Evolutionary conservation across 352 stramenopile genomes (phyloP).

Genomic region (Phytophthora sojae): DNA sequence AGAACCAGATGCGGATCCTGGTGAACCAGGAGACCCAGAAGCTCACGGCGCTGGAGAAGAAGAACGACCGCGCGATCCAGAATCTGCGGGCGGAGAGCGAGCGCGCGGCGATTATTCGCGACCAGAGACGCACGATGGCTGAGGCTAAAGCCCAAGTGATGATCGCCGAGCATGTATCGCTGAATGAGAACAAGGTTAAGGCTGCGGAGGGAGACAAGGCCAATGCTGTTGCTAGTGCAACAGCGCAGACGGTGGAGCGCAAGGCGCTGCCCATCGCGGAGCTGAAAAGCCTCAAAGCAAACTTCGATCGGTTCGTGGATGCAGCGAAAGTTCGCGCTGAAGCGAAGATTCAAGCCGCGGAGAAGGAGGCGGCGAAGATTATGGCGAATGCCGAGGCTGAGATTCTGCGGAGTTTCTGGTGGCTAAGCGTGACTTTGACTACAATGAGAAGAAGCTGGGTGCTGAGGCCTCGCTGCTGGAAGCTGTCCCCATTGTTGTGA

Average conservation of each 20-base stretch:
- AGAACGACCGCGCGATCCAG: slow-evolving; percentile 78
- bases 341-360: slow-evolving; percentile 64
- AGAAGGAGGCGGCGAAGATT: slow-evolving; percentile 57
- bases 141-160: slow-evolving; percentile 72
- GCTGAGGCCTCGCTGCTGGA: slow-evolving; percentile 60
- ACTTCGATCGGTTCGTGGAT: slow-evolving; percentile 67
- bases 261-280: slow-evolving; percentile 59
- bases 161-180: slow-evolving; percentile 58
- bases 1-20: slow-evolving; percentile 80
- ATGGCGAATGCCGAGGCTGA: slow-evolving; percentile 59
- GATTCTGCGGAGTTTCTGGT: slow-evolving; percentile 53
- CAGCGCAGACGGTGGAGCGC: slow-evolving; percentile 51
- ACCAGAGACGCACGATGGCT: slow-evolving; percentile 74
- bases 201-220: slow-evolving; percentile 64
- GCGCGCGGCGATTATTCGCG: slow-evolving; percentile 67
- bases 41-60: slow-evolving; percentile 72
- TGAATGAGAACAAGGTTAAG: slow-evolving; percentile 63
- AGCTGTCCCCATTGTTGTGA: slow-evolving; percentile 71
- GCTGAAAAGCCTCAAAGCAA: slow-evolving; percentile 51
- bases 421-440: slow-evolving; percentile 77
- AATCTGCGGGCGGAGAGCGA: slow-evolving; percentile 67
- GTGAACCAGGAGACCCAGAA: slow-evolving; percentile 81
- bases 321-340: slow-evolving; percentile 64
- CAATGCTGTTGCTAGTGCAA: slow-evolving; percentile 56
- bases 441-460: slow-evolving; percentile 65